Conservation (phyloP, 495 filamentous ascomycete genomes). For the Aspergillus mulundensis region DNA sequence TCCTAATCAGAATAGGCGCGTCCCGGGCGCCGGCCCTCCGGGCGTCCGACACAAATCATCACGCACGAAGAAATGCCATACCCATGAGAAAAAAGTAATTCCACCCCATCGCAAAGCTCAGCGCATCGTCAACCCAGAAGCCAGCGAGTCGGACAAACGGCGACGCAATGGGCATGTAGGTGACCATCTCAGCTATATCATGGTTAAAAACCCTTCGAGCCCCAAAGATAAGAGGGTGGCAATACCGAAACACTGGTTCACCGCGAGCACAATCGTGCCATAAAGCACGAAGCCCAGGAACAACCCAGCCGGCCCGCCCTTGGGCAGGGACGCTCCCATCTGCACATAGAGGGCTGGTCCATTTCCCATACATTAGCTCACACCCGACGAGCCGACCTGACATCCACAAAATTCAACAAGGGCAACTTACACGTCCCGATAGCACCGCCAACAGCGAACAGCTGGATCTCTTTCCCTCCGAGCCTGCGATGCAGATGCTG, state of each 20-base stretch:
- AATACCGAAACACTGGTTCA: conserved; percentile 53
- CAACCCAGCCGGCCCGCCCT: conserved; percentile 68
- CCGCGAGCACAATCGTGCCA: conserved; percentile 23
- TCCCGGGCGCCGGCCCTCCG: too few relatives aligned
- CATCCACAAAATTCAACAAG: too few relatives aligned
- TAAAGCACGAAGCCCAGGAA: conserved; percentile 64
- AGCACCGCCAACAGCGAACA: conserved; percentile 68
- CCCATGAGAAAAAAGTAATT: conserved; percentile 55
- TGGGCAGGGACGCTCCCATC: conserved; percentile 61
- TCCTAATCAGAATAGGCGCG: too few relatives aligned
- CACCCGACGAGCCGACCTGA: too few relatives aligned
- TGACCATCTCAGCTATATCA: conserved; percentile 76
- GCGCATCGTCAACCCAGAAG: conserved; percentile 67
- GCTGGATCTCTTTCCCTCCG: conserved; percentile 58
- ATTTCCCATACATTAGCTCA: too few relatives aligned
- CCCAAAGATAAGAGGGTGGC: too few relatives aligned
- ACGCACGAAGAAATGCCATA: not conserved
- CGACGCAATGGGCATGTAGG: conserved; percentile 69
- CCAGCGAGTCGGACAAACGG: conserved; percentile 83
- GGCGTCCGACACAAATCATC: too few relatives aligned
- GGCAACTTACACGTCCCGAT: conserved; percentile 56
- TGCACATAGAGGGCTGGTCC: conserved; percentile 58
- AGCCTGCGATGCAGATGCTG: conserved; percentile 48
- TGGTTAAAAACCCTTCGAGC: too few relatives aligned
- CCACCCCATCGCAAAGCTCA: conserved; percentile 55